Evolutionary conservation across 1,284 basidiomycete species (phyloP), one percentile per base, ranked within the genome.

Genomic region (Puccinia hordei): DNA sequence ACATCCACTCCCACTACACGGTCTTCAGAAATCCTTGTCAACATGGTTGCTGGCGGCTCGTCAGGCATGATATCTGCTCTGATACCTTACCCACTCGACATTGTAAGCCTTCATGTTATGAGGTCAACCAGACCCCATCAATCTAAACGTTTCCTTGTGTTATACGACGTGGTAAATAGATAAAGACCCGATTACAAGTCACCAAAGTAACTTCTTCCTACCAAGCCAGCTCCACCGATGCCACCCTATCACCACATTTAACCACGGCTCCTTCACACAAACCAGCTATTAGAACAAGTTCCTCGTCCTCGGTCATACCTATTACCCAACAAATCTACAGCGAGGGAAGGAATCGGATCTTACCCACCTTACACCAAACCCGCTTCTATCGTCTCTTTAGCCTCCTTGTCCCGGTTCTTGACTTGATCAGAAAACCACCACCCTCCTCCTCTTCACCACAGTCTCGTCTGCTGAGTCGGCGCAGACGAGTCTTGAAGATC

Each of bases 81-180:
- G 51, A 59, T 85, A 19, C 83, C 84, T 0, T 85, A 85, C 73
- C 84, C 84, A 82, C 83, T 59, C 71, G 83, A 81, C 46, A 38
- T 76, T 35, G 57, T 77, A n/a, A 59, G 75, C 19, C 17, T 27
- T 17, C 33, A n/a, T 19, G n/a, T 35, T 71, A 27, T 35, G 12
- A 35, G 27, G 33, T 19, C 5, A 4, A 46, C n/a, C 35, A 53
- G 6, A 19, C 12, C 33, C 30, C 38, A 77, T 66, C 35, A 41
- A n/a, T 35, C 24, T 30, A 22, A 22, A 30, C 49, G 68, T 53
- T 13, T 30, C 35, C 15, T 0, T 24, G 15, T 22, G 24, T 46
- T 12, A 10, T 63, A 12, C 10, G 30, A 30, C 33, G 51, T 13
- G 13, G 49, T 1, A 59, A 4, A 57, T 53, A 79, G 77, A 79